These are phyloP conservation scores for Termitomyces sp. DNA, from an alignment of 768 basidiomycete species.

Conservation along the genomic window DNA sequence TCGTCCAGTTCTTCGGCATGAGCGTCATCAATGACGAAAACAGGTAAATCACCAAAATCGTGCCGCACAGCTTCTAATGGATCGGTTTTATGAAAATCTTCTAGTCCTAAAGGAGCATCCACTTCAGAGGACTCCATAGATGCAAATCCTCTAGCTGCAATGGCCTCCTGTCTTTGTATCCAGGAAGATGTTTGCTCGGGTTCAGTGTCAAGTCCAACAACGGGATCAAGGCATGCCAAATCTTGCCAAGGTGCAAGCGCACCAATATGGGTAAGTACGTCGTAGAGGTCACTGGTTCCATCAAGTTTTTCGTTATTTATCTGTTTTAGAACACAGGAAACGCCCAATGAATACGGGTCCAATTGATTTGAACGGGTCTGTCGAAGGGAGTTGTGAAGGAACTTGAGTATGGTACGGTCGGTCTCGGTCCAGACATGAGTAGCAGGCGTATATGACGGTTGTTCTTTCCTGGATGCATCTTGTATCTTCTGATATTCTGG, in stretches of 20 bases:
- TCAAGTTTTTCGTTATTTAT: slow-evolving; percentile 36
- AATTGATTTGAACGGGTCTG: slow-evolving; percentile 43
- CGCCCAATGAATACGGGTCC: slow-evolving; percentile 54
- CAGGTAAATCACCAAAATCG: slow-evolving; percentile 78
- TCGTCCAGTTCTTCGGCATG: slow-evolving; percentile 89
- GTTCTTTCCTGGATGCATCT: slow-evolving; percentile 24
- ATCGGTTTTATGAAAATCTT: slow-evolving; percentile 63
- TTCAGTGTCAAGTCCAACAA: slow-evolving; percentile 30
- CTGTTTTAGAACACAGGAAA: slow-evolving; percentile 53
- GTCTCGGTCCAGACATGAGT: slow-evolving; percentile 40
- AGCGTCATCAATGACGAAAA: slow-evolving; percentile 84
- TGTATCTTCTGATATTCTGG: slow-evolving; percentile 23
- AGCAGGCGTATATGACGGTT: slow-evolving; percentile 23
- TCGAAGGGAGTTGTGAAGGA: slow-evolving; percentile 52
- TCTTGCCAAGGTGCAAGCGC: slow-evolving; percentile 82
- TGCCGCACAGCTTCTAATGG: slow-evolving; percentile 68
- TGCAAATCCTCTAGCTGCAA: slow-evolving; percentile 23
- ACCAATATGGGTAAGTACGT: slow-evolving; percentile 65
- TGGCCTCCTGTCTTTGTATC: slow-evolving; percentile 19
- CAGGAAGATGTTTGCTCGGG: slow-evolving; percentile 23
- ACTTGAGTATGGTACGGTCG: slow-evolving; percentile 55
- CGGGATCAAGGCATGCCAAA: slow-evolving; percentile 33
- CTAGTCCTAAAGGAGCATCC: slow-evolving; percentile 42
- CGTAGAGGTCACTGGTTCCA: slow-evolving; percentile 32
- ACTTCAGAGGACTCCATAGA: slow-evolving; percentile 13